Base-by-base conservation (phyloP, 1,284 basidiomycete species). In the Ceraceosorus guamensis region DNA sequence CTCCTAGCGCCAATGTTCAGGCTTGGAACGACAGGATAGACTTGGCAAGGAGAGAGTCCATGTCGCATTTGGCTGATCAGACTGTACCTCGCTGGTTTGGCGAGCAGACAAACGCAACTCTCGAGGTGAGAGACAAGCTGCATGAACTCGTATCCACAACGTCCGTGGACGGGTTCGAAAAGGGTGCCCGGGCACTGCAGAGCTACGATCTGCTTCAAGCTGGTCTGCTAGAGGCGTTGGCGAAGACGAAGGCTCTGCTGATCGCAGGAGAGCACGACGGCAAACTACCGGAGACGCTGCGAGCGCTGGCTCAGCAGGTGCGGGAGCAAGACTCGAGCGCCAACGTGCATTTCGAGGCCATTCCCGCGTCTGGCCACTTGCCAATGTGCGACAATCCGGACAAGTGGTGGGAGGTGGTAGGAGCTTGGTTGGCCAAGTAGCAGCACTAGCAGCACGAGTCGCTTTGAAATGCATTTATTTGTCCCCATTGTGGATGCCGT, bases 21-120 rank as follows among this genome's bases (percentile, higher is more conserved):
- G 78, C 78, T 0, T 79, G 78, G 78, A 75, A 79, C 59, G 78
- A 79, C 24, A 71, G 78, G 14, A 78, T 79, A 52, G 71, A 65
- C 5, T 57, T 79, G 35, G 78, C 77, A 0, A 52, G 55, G 14
- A 46, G 49, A 49, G 53, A 63, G 46, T 66, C 68, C 10, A 78
- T 79, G 76, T 57, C 39, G 1, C 61, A 67, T 4, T 67, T 79
- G 6, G 77, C 78, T 0, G 69, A 77, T 18, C 77, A 56, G 3
- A 79, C 78, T 2, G 70, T 79, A 18, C 74, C 77, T 1, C 55
- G 78, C 2, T 79, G 78, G 78, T 79, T 76, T 59, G 76, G 68
- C 5, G 55, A 64, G 33, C 69, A 66, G 47, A 61, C 75, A 55
- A 47, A 62, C 57, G 65, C 72, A 10, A 66, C 68, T 39, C 56